Evolutionary conservation across 768 basidiomycete genomes (phyloP).

Genomic region (Imleria badia): DNA sequence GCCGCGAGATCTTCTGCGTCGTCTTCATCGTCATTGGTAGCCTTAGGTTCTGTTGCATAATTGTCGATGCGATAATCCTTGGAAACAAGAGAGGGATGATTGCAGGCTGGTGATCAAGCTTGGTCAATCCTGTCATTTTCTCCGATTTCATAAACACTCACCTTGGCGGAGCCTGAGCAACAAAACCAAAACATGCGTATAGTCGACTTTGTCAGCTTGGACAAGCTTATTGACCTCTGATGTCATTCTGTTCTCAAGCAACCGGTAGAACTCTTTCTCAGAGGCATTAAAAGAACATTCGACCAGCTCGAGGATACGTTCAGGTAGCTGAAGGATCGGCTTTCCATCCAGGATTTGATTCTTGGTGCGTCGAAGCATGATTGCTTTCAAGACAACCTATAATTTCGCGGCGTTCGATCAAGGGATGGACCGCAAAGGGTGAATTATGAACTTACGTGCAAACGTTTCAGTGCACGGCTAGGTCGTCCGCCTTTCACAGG

Average conservation of each 20-base stretch:
- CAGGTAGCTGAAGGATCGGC: conserved; percentile 77
- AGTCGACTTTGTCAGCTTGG: conserved; percentile 50
- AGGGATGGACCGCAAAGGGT: not conserved
- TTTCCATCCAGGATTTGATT: conserved; percentile 72
- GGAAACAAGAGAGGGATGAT: conserved; percentile 81
- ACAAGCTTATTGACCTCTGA: conserved; percentile 67
- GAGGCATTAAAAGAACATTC: conserved; percentile 74
- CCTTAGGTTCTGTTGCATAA: conserved; percentile 72
- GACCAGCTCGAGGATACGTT: conserved; percentile 65
- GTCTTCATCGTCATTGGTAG: conserved; percentile 49
- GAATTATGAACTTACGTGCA: conserved; percentile 53
- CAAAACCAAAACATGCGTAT: conserved; percentile 68
- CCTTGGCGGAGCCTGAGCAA: conserved; percentile 89
- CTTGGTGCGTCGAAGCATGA: conserved; percentile 92
- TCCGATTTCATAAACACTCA: conserved; percentile 27
- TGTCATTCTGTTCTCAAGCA: conserved; percentile 67
- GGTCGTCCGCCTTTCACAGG: conserved; percentile 73
- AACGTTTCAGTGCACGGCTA: conserved; percentile 72
- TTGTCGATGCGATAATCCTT: conserved; percentile 72
- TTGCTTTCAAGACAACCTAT: conserved; percentile 74
- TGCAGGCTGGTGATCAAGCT: conserved; percentile 61
- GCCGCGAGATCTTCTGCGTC: conserved; percentile 75
- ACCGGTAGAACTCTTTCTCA: conserved; percentile 78
- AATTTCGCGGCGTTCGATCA: not conserved
- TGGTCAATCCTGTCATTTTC: not conserved